Evolutionary conservation across 192 early-diverging fungal species (phyloP).

Genomic region (Haplosporangium gracile): DNA sequence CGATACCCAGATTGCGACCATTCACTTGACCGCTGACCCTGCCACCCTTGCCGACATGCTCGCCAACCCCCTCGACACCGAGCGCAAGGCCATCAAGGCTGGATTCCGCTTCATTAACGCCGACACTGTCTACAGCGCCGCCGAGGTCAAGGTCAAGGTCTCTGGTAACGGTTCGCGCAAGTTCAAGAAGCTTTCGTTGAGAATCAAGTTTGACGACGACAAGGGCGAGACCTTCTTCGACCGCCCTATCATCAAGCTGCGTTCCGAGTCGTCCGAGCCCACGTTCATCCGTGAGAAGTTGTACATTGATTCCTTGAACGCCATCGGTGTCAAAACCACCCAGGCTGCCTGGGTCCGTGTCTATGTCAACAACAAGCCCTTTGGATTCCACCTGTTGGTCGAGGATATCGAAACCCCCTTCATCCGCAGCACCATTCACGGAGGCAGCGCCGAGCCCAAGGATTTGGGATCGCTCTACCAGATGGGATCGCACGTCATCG

Average conservation of each 20-base stretch:
- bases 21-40: conserved; percentile 42
- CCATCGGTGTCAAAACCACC: conserved; percentile 24
- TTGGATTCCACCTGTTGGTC: conserved; percentile 56
- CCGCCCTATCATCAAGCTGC: conserved; percentile 52
- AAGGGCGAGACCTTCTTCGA: conserved; percentile 44
- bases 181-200: conserved; percentile 58
- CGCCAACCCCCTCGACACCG: conserved; percentile 26
- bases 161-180: conserved; percentile 49
- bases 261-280: conserved; percentile 46
- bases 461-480: conserved; percentile 46
- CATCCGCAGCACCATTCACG: conserved; percentile 39
- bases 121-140: conserved; percentile 21
- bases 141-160: conserved; percentile 56
- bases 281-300: conserved; percentile 57
- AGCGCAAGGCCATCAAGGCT: conserved; percentile 33
- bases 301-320: conserved; percentile 51
- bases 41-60: conserved; percentile 46
- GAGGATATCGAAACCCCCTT: conserved; percentile 53
- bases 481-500: conserved; percentile 39
- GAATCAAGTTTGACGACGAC: conserved; percentile 48
- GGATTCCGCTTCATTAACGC: conserved; percentile 40
- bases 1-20: conserved; percentile 52
- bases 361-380: conserved; percentile 53
- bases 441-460: conserved; percentile 1
- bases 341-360: conserved; percentile 45